Evolutionary conservation across 2,329 filamentous ascomycete species (phyloP).

Genomic region (Phyllosticta citrichinensis): DNA sequence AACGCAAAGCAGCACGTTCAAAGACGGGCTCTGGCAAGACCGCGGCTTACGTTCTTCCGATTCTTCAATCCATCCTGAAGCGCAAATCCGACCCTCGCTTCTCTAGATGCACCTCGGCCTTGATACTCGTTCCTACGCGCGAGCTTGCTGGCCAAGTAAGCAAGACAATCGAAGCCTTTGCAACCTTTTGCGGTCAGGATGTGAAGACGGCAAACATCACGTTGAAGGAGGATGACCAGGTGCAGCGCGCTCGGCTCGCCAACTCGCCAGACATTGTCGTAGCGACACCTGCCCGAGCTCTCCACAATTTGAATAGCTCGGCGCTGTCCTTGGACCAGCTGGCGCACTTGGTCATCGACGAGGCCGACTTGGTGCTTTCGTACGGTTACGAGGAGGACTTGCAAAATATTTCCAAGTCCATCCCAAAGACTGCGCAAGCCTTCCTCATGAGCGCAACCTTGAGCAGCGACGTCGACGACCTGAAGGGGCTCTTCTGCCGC

Average conservation of each 20-base stretch:
- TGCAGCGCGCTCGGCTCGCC: conserved; percentile 76
- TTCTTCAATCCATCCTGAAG: conserved; percentile 75
- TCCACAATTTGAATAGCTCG: conserved; percentile 63
- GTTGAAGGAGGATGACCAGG: conserved; percentile 79
- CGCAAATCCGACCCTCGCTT: conserved; percentile 57
- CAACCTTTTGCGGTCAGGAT: conserved; percentile 75
- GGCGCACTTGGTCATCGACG: conserved; percentile 76
- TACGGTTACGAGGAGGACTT: conserved; percentile 93
- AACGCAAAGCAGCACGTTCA: conserved; percentile 55
- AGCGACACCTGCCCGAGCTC: conserved; percentile 78
- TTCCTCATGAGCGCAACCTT: conserved; percentile 91
- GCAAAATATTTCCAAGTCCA: conserved; percentile 61
- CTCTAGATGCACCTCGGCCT: conserved; percentile 52
- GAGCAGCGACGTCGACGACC: conserved; percentile 71
- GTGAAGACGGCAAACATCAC: conserved; percentile 77
- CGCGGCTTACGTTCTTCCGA: conserved; percentile 83
- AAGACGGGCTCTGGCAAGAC: conserved; percentile 97
- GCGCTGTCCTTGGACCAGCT: conserved; percentile 62
- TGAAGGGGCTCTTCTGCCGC: conserved; percentile 78
- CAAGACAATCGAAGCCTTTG: conserved; percentile 65
- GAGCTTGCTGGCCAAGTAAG: conserved; percentile 89
- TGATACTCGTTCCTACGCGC: conserved; percentile 87
- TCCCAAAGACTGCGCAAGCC: conserved; percentile 81
- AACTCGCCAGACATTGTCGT: conserved; percentile 83
- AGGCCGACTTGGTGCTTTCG: conserved; percentile 85